phyloP scores from a whole-genome alignment of 768 basidiomycete species.

The Lanmaoa rubissima region DNA sequence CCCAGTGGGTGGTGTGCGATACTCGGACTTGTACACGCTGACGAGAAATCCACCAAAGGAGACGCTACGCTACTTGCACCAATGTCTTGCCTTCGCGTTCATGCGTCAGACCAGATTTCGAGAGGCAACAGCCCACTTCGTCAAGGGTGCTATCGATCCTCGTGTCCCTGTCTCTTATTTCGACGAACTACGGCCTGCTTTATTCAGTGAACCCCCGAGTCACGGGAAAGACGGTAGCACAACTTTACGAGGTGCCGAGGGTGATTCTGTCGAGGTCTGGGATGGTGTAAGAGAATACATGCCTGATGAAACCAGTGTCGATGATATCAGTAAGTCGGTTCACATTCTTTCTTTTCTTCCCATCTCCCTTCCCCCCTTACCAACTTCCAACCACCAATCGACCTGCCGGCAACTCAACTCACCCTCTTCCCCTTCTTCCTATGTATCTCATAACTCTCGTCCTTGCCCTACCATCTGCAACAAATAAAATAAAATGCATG shows the following conservation, averaged over 20 bases:
- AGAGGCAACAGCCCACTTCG: conserved; percentile 76
- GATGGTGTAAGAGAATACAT: conserved; percentile 72
- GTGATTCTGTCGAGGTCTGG: conserved; percentile 57
- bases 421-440: conserved; percentile 26
- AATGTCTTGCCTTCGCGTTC: conserved; percentile 78
- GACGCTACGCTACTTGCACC: conserved; percentile 75
- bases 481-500: conserved; percentile 31
- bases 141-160: conserved; percentile 81
- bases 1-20: conserved; percentile 9
- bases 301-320: conserved; percentile 65
- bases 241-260: neutral
- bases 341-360: conserved; percentile 20
- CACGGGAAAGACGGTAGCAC: neutral
- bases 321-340: conserved; percentile 78
- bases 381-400: conserved; percentile 29
- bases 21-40: neutral
- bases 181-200: conserved; percentile 65
- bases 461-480: conserved; percentile 27
- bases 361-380: conserved; percentile 13
- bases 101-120: conserved; percentile 79
- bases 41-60: conserved; percentile 43
- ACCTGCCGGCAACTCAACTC: conserved; percentile 26
- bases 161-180: conserved; percentile 79
- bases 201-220: conserved; percentile 40
- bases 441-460: conserved; percentile 30